phyloP scores from a whole-genome alignment of 1,284 basidiomycete species.

The Cystobasidiaceae sp. region DNA sequence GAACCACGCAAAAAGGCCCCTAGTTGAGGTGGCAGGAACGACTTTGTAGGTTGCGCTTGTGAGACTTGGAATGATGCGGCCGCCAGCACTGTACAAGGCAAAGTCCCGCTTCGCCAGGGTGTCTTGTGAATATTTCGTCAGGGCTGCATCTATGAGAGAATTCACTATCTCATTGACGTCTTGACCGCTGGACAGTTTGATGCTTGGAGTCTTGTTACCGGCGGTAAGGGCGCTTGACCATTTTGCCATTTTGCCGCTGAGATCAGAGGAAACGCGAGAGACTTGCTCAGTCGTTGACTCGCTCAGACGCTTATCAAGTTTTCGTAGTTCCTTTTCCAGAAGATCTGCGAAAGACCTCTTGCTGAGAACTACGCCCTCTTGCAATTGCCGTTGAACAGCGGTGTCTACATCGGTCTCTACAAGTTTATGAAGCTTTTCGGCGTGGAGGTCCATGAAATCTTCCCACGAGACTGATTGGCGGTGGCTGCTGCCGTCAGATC shows the following conservation, averaged over 20 bases:
- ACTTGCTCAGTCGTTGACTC: slow-evolving; percentile 43
- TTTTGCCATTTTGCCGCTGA: slow-evolving; percentile 49
- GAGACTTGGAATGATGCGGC: slow-evolving; percentile 68
- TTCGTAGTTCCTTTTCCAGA: slow-evolving; percentile 43
- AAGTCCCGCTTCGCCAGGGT: slow-evolving; percentile 74
- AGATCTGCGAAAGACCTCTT: slow-evolving; percentile 43
- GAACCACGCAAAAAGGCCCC: slow-evolving; percentile 52
- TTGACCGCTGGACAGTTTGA: slow-evolving; percentile 68
- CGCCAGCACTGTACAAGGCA: slow-evolving; percentile 78
- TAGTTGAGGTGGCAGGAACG: slow-evolving; percentile 47
- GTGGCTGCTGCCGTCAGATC: slow-evolving; percentile 8
- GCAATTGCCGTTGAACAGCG: slow-evolving; percentile 14
- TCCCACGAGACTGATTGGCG: slow-evolving; percentile 35
- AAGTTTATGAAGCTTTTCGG: slow-evolving; percentile 46
- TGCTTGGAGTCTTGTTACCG: slow-evolving; percentile 50
- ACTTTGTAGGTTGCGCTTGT: slow-evolving; percentile 73
- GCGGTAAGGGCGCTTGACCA: background rate
- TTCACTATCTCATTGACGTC: slow-evolving; percentile 67
- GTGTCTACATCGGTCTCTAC: slow-evolving; percentile 44
- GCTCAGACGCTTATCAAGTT: slow-evolving; percentile 42
- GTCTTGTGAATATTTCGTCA: slow-evolving; percentile 68
- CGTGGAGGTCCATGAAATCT: slow-evolving; percentile 45
- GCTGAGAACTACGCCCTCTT: slow-evolving; percentile 41
- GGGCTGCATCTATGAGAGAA: slow-evolving; percentile 62
- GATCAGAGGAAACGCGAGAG: slow-evolving; percentile 39